Evolutionary conservation across 208 protist species (phyloP).

Genomic region (Tritrichomonas musculus): DNA sequence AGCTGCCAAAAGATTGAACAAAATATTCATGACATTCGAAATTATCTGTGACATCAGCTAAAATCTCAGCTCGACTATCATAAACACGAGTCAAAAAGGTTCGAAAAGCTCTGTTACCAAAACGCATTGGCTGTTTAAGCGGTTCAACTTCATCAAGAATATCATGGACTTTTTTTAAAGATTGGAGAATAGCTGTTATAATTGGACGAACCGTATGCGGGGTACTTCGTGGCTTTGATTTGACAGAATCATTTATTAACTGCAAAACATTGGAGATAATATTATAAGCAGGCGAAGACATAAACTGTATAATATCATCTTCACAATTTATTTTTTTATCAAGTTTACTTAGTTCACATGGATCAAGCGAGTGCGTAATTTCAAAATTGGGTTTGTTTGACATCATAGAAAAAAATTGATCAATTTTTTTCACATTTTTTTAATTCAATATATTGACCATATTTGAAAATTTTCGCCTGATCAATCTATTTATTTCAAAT

Average conservation of each 20-base stretch:
- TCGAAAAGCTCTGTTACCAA: constrained; percentile 49
- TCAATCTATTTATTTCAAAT: too few species aligned
- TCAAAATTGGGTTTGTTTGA: too few species aligned
- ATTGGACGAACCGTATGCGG: background rate
- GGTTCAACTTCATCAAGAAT: constrained; percentile 44
- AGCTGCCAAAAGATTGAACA: constrained; percentile 79
- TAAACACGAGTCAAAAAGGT: constrained; percentile 30
- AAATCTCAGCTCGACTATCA: background rate
- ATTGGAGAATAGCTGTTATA: background rate
- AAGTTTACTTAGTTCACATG: background rate
- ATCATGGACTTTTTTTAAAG: background rate
- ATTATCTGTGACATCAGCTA: background rate
- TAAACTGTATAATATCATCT: background rate
- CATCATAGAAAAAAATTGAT: too few species aligned
- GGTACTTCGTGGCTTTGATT: background rate
- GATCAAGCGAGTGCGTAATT: too few species aligned
- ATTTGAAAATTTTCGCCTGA: too few species aligned
- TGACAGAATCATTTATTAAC: background rate
- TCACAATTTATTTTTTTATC: background rate
- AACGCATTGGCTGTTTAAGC: constrained; percentile 39
- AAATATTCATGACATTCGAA: constrained; percentile 76
- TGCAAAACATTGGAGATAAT: background rate
- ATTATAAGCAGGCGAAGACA: background rate
- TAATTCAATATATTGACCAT: too few species aligned
- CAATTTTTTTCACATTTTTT: too few species aligned